These are phyloP conservation scores for Lachnellula hyalina DNA, from an alignment of 2,329 filamentous ascomycete genomes.

Conservation along the genomic window DNA sequence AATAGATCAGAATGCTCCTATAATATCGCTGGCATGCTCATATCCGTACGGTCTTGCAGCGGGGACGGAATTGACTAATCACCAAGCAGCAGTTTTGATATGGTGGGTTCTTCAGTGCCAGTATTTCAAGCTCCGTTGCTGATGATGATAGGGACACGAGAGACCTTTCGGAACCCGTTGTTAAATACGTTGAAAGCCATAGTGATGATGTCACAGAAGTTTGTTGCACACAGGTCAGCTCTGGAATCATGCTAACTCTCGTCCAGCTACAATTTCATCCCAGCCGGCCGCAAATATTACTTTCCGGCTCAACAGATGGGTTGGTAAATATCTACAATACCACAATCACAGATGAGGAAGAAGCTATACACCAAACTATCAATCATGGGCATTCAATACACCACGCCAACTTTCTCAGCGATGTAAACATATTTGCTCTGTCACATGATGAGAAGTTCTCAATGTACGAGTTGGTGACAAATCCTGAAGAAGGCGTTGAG, in stretches of 20 bases:
- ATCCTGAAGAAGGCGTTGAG: conserved; percentile 51
- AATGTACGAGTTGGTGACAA: conserved; percentile 64
- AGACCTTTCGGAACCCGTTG: conserved; percentile 40
- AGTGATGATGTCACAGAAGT: conserved; percentile 63
- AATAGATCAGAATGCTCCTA: conserved; percentile 42
- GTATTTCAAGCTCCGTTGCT: background rate
- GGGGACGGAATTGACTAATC: conserved; percentile 66
- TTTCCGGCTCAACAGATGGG: conserved; percentile 76
- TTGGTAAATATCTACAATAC: conserved; percentile 74
- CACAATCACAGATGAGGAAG: conserved; percentile 66
- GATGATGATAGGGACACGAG: conserved; percentile 49
- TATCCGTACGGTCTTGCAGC: conserved; percentile 57
- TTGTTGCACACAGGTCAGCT: conserved; percentile 5
- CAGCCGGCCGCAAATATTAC: conserved; percentile 51
- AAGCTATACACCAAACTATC: conserved; percentile 70
- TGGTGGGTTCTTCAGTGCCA: conserved; percentile 43
- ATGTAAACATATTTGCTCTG: conserved; percentile 62
- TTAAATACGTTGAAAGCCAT: conserved; percentile 59
- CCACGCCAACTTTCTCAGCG: conserved; percentile 64
- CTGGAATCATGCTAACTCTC: conserved; percentile 19
- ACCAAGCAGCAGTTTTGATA: conserved; percentile 54
- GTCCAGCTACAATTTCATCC: conserved; percentile 57
- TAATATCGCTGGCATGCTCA: conserved; percentile 61
- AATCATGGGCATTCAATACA: conserved; percentile 73
- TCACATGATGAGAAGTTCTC: conserved; percentile 76